phyloP scores from a whole-genome alignment of 169 alveolate species.

The Babesia ovata region DNA sequence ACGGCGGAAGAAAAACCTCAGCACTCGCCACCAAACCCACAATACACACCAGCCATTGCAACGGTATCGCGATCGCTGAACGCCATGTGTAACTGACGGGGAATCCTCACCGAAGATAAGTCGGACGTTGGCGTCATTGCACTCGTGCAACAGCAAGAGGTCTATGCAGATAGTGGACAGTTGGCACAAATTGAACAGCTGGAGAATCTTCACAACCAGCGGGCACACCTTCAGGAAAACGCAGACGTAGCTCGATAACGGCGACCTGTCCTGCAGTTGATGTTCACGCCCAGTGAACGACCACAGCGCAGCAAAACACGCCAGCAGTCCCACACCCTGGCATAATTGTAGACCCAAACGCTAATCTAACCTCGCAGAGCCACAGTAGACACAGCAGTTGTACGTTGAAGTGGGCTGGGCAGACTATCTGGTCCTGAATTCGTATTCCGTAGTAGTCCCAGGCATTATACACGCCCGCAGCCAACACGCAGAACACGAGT shows the following conservation, averaged over 20 bases:
- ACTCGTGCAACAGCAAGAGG: slow-evolving; percentile 62
- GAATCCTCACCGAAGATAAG: slow-evolving; percentile 43
- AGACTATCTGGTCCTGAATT: slow-evolving; percentile 45
- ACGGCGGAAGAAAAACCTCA: slow-evolving; percentile 59
- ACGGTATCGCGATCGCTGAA: slow-evolving; percentile 37
- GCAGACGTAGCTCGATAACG: slow-evolving; percentile 48
- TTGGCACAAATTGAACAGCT: slow-evolving; percentile 61
- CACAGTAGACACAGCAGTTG: slow-evolving; percentile 51
- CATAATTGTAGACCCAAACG: background rate
- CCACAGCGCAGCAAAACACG: slow-evolving; percentile 54
- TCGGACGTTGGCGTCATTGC: slow-evolving; percentile 55
- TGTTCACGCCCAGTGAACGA: slow-evolving; percentile 48
- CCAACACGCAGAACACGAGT: slow-evolving; percentile 27
- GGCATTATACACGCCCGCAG: slow-evolving; percentile 50
- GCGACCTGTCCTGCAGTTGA: slow-evolving; percentile 30
- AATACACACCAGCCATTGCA: slow-evolving; percentile 54
- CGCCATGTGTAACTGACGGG: too few relatives aligned
- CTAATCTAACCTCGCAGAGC: slow-evolving; percentile 44
- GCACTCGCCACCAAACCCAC: slow-evolving; percentile 55
- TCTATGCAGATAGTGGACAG: slow-evolving; percentile 51
- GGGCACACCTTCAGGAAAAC: slow-evolving; percentile 68
- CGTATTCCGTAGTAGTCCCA: slow-evolving; percentile 68
- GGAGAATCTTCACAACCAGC: slow-evolving; percentile 52
- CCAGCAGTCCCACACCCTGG: slow-evolving; percentile 47
- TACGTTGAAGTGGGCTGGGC: slow-evolving; percentile 60